These are phyloP conservation scores for Paecilomyces fulvus DNA, from an alignment of 2,329 filamentous ascomycete genomes.

Conservation along the genomic window DNA sequence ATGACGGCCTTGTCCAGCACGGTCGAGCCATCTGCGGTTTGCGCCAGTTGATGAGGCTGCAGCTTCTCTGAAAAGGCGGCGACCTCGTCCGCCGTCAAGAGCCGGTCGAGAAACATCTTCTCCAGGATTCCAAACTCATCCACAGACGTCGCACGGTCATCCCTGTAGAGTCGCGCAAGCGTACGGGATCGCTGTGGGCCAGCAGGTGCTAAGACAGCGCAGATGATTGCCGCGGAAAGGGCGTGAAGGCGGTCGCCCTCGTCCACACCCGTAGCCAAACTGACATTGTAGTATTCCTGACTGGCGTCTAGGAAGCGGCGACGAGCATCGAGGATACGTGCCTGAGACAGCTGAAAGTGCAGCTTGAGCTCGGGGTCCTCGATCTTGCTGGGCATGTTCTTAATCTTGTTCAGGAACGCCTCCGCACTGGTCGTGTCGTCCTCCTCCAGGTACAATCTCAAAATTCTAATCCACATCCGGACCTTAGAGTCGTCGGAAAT, in stretches of 20 bases:
- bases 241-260: constrained; percentile 81
- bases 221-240: constrained; percentile 79
- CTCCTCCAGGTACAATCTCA: constrained; percentile 86
- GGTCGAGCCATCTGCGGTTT: constrained; percentile 81
- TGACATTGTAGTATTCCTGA: constrained; percentile 80
- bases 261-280: constrained; percentile 66
- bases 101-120: constrained; percentile 91
- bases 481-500: constrained; percentile 77
- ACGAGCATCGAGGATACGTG: constrained; percentile 85
- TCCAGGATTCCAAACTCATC: constrained; percentile 83
- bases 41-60: constrained; percentile 79
- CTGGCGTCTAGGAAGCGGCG: constrained; percentile 82
- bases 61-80: constrained; percentile 74
- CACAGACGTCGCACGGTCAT: constrained; percentile 69
- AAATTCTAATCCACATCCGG: constrained; percentile 83
- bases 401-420: constrained; percentile 85
- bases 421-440: constrained; percentile 83
- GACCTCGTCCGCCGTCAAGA: constrained; percentile 75
- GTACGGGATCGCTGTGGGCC: constrained; percentile 74
- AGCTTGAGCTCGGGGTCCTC: constrained; percentile 65
- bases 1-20: constrained; percentile 89
- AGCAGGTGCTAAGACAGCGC: constrained; percentile 84
- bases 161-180: constrained; percentile 81
- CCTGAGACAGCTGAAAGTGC: constrained; percentile 84
- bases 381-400: constrained; percentile 76